Percentiles rank a stretch among this genome's conserved stretches.
Conservation (phyloP, 139 green algal species). For the Chlamydomonas asymmetrica region DNA sequence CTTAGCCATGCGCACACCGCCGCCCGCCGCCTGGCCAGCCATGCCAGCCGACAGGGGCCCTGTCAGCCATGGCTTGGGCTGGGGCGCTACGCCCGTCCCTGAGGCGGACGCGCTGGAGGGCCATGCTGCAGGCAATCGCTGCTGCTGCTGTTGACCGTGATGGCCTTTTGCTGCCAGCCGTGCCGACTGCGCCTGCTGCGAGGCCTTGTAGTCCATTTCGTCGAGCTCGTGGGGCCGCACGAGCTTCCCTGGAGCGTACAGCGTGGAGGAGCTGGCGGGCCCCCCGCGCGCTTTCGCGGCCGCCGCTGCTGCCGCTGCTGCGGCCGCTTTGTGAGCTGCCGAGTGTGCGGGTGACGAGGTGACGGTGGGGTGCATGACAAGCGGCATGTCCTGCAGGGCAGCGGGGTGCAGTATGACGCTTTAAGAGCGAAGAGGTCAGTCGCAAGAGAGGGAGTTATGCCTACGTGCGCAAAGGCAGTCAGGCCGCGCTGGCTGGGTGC, state of each 20-base stretch:
- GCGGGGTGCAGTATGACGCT: no score
- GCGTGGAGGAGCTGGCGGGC: background rate
- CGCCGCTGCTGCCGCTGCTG: background rate
- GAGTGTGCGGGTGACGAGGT: background rate
- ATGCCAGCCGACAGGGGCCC: no score
- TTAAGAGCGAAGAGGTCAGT: no score
- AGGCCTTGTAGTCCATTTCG: conserved; percentile 12
- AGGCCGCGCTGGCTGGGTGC: no score
- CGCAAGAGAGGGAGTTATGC: no score
- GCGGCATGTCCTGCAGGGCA: background rate
- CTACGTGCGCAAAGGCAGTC: no score
- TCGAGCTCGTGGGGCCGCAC: conserved; percentile 29
- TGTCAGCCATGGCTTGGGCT: conserved; percentile 10
- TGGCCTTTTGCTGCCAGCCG: background rate
- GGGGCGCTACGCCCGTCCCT: no score
- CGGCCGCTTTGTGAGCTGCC: background rate
- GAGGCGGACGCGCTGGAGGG: no score
- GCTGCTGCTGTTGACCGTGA: no score
- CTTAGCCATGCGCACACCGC: background rate
- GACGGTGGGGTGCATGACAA: background rate
- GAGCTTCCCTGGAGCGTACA: conserved; percentile 25
- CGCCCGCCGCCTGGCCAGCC: background rate
- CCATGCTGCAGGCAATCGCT: no score
- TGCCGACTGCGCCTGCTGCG: background rate
- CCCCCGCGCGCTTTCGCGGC: background rate